Conservation (phyloP, 2,329 filamentous ascomycete genomes). For the Chlorencoelia australis region DNA sequence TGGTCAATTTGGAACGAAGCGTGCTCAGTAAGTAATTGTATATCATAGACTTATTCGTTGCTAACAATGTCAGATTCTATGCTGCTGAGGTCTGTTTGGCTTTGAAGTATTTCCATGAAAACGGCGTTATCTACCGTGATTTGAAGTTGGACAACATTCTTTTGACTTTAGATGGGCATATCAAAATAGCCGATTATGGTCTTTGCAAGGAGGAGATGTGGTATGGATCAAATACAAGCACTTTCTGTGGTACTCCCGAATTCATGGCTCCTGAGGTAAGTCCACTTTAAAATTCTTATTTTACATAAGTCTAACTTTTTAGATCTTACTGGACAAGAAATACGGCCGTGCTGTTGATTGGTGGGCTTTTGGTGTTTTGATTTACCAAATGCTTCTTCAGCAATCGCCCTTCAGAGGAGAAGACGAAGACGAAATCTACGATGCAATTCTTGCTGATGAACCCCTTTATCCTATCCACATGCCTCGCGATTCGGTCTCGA, state of each 20-base stretch:
- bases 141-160: slow-evolving; percentile 82
- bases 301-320: slow-evolving; percentile 21
- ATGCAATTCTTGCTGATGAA: slow-evolving; percentile 94
- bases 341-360: slow-evolving; percentile 96
- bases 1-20: slow-evolving; percentile 88
- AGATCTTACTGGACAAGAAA: slow-evolving; percentile 97
- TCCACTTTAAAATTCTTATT: slow-evolving; percentile 10
- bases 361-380: slow-evolving; percentile 98
- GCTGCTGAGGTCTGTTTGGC: slow-evolving; percentile 95
- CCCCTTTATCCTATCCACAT: slow-evolving; percentile 97
- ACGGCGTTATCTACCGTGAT: slow-evolving; percentile 92
- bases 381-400: slow-evolving; percentile 99
- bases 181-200: slow-evolving; percentile 98
- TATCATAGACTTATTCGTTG: slow-evolving; percentile 1
- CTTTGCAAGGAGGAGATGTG: slow-evolving; percentile 99
- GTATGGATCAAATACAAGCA: slow-evolving; percentile 94
- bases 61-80: slow-evolving; percentile 60
- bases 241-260: slow-evolving; percentile 98
- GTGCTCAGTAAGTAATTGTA: slow-evolving; percentile 66
- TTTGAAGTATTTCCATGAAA: slow-evolving; percentile 98
- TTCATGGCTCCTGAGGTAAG: slow-evolving; percentile 97
- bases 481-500: slow-evolving; percentile 94
- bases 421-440: slow-evolving; percentile 98
- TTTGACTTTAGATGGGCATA: slow-evolving; percentile 87
- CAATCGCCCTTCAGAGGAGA: slow-evolving; percentile 98